Evolutionary conservation across 805 yeast genomes (phyloP), one percentile per base, ranked within the genome.

Genomic region (Ogataea methylovora): DNA sequence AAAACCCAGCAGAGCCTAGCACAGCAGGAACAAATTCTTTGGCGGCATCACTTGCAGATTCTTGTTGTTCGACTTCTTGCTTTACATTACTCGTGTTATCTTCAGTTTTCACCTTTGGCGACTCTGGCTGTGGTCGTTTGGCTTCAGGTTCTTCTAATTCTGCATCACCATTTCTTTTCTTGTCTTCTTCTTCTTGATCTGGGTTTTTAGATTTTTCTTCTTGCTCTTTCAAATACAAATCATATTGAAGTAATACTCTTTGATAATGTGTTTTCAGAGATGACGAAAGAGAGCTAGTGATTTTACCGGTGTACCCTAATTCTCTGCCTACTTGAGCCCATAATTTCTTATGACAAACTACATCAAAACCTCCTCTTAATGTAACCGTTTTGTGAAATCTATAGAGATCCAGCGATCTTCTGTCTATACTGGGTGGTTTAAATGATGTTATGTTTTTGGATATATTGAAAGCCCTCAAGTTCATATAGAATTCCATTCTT

Each of bases 321-420:
- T 84, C 94, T 35, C 87, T 65, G 11, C 90, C 90, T 8, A 85
- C 71, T 48, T 82, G 86, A 1, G 86, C 86, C 95, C 95, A 85
- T 30, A 74, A 62, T 47, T 82, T 81, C 36, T 69, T 70, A 36
- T 67, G 55, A 30, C 81, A 71, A n/a, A 84, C 87, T 9, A 57
- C 64, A 9, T 65, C 63, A 49, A 66, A 77, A 0, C 94, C 94
- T 14, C 92, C 92, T 39, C 81, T 62, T 13, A 71, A 50, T 14
- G 68, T 60, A 2, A 84, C 92, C 11, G 74, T 65, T 25, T 69
- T 60, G 44, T 72, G 68, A 26, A 84, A 55, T 27, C 73, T 63
- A 52, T 66, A 83, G 24, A 84, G 58, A 55, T 84, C 88, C 27
- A 84, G 52, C 1, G 78, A 71, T 34, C 82, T 60, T 43, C 75